Percentiles rank a stretch among this genome's conserved stretches.
Conservation (phyloP, 352 stramenopile genomes). For the Globisporangium alternatum region DNA sequence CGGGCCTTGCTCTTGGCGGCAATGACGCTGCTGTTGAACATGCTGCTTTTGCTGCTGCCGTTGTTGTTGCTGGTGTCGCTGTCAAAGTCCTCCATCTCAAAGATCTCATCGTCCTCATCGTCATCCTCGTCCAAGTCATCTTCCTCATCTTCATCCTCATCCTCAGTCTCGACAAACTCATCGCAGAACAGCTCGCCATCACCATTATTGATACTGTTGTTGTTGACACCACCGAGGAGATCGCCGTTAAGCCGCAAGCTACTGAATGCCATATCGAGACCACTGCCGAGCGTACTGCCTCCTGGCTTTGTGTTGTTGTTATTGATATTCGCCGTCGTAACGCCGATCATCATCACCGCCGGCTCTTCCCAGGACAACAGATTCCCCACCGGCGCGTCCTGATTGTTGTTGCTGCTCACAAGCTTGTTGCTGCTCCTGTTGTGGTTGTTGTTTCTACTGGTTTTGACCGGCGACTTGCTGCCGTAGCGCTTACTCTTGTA, state of each 20-base stretch:
- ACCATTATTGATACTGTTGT: background rate
- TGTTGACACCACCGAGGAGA: conserved; percentile 18
- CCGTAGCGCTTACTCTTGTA: background rate
- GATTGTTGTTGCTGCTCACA: conserved; percentile 4
- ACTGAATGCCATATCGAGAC: conserved; percentile 14
- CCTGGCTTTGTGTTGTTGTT: background rate
- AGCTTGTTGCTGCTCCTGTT: conserved; percentile 5
- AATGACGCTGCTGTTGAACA: conserved; percentile 10
- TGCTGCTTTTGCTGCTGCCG: conserved; percentile 24
- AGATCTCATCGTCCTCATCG: conserved; percentile 61
- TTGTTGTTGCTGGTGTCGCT: conserved; percentile 17
- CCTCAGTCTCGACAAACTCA: conserved; percentile 35
- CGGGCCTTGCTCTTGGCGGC: background rate
- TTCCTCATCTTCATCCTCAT: conserved; percentile 43
- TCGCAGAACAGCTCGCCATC: conserved; percentile 15
- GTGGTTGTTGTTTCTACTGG: background rate
- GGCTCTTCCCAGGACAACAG: conserved; percentile 69
- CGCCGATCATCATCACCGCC: conserved; percentile 36
- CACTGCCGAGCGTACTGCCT: background rate
- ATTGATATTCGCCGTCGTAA: background rate
- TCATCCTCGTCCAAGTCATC: conserved; percentile 34
- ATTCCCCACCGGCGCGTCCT: conserved; percentile 22
- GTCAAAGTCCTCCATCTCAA: conserved; percentile 75
- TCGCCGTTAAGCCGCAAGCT: conserved; percentile 27
- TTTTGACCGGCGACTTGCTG: conserved; percentile 1